Evolutionary conservation across 176 grass and related monocot genomes (phyloP).

Genomic region (Ampelocalamus luodianensis): DNA sequence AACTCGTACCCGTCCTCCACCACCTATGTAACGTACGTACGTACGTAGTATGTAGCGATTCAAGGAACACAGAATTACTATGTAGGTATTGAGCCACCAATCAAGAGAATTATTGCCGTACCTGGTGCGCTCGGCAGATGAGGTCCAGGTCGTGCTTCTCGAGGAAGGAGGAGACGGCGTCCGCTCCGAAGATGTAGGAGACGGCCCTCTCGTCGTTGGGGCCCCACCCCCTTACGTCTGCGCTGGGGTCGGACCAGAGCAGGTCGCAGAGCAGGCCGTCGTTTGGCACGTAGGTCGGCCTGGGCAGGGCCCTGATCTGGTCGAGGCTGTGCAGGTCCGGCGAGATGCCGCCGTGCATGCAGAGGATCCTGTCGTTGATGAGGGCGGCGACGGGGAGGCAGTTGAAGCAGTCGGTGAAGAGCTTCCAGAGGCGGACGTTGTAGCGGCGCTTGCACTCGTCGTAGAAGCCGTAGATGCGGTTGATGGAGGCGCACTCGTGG

Average conservation of each 20-base stretch:
- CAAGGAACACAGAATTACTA: too few species aligned
- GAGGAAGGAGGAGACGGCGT: constrained; percentile 54
- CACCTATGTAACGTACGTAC: too few species aligned
- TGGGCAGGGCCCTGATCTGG: constrained; percentile 49
- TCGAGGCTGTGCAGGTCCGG: constrained; percentile 53
- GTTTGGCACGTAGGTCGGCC: constrained; percentile 59
- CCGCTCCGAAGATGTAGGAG: constrained; percentile 63
- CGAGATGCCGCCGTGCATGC: constrained; percentile 72
- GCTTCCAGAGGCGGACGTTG: constrained; percentile 56
- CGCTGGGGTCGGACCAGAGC: constrained; percentile 63
- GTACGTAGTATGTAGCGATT: too few species aligned
- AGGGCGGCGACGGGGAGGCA: constrained; percentile 67
- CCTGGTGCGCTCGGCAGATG: constrained; percentile 69
- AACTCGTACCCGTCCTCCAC: constrained; percentile 58
- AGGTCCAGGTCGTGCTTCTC: constrained; percentile 62
- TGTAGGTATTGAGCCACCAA: too few species aligned
- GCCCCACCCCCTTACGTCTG: constrained; percentile 41
- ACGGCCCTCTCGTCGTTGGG: constrained; percentile 62
- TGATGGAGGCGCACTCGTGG: constrained; percentile 68
- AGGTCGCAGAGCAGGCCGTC: constrained; percentile 70
- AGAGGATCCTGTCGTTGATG: constrained; percentile 57
- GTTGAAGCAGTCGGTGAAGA: constrained; percentile 75
- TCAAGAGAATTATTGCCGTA: too few species aligned
- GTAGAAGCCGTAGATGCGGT: constrained; percentile 70
- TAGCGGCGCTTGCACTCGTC: constrained; percentile 71